Base-by-base conservation (phyloP, 768 basidiomycete genomes). In the Suillus weaverae region DNA sequence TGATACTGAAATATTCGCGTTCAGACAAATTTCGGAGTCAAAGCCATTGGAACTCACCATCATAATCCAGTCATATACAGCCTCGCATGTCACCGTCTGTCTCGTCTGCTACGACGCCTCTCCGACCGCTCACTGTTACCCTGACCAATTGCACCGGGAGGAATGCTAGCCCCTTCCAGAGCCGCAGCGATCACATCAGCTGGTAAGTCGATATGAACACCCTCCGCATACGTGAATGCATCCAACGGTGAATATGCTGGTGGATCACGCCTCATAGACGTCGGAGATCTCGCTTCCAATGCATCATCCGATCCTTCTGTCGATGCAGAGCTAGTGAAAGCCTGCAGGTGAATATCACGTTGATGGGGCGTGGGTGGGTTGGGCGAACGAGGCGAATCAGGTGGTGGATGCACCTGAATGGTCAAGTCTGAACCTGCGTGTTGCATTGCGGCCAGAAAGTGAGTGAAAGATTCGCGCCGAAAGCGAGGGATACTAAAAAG, bases 131-230 rank as follows among this genome's bases (percentile, higher is more conserved):
- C 78, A 66, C 78, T 78, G 41, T 72, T 70, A 11, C 80, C 79
- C 69, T 84, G 84, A 8, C 86, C 86, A 43, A 90, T 79, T 4
- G 85, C 78, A 64, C 80, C 84, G 10, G 82, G 69, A n/a, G 91
- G 90, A 39, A 91, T 79, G 18, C 84, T 75, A 51, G 81, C 83
- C 9, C 90, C 90, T 77, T 95, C 95, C 69, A 97, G 77, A 9
- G 95, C 94, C 55, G 93, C 92, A 30, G 92, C 85, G 70, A 97
- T 95, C 64, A 97, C 85, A 69, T 97, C 95, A 39, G 95, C 93
- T 32, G 95, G 95, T 39, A 97, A 81, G 77, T 97, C 94, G 56
- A 96, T 89, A 60, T 92, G 92, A n/a, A 97, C 92, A 36, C 95
- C 95, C 48, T 94, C 94, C 60, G 88, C 81, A 71, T 94, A 93